Conservation (phyloP, 1,139 yeast genomes). For the Wickerhamiella infanticola region DNA sequence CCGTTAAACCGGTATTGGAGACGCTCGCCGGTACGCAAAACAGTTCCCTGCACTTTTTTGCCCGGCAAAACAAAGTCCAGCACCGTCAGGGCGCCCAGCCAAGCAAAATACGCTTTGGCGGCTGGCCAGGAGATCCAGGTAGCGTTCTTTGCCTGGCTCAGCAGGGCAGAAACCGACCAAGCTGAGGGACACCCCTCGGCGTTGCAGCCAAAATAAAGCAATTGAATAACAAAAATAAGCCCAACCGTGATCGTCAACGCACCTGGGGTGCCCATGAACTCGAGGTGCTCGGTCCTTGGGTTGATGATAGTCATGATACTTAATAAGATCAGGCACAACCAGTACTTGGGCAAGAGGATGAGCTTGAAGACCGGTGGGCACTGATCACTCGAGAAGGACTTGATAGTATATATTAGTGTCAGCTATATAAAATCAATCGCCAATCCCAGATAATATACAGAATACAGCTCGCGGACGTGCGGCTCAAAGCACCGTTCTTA, state of each 20-base stretch:
- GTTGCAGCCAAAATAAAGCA: slow-evolving; percentile 36
- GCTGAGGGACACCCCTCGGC: slow-evolving; percentile 23
- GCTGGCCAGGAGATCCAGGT: slow-evolving; percentile 24
- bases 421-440: too few species aligned
- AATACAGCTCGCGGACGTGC: background rate
- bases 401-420: too few species aligned
- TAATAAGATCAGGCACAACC: too few species aligned
- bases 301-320: slow-evolving; percentile 24
- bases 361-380: too few species aligned
- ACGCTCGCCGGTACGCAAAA: slow-evolving; percentile 56
- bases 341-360: too few species aligned
- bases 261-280: slow-evolving; percentile 69
- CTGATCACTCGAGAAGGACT: too few species aligned
- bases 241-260: slow-evolving; percentile 50
- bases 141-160: slow-evolving; percentile 21
- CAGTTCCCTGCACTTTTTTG: slow-evolving; percentile 44
- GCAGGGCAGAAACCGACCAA: slow-evolving; percentile 14
- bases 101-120: slow-evolving; percentile 51
- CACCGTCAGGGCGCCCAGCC: slow-evolving; percentile 55
- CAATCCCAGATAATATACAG: background rate
- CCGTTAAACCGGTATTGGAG: slow-evolving; percentile 78
- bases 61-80: slow-evolving; percentile 71
- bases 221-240: slow-evolving; percentile 47
- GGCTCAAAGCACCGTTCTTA: background rate
- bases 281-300: slow-evolving; percentile 54